Percentiles rank a stretch among this genome's conserved stretches.
Conservation (phyloP, 805 yeast species). For the Candida ipomoeae region DNA sequence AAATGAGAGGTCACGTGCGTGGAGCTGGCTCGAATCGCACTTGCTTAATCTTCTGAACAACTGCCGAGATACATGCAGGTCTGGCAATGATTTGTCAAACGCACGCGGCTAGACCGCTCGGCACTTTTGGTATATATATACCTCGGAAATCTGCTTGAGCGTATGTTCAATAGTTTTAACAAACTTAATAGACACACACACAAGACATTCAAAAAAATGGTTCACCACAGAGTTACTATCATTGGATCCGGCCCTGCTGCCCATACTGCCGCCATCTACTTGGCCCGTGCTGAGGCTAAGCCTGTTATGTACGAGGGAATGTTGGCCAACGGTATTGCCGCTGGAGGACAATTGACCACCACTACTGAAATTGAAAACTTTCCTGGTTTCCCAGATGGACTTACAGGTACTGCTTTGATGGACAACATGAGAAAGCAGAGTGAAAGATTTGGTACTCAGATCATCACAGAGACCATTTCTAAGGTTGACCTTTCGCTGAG, state of each 20-base stretch:
- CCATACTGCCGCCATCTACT: constrained; percentile 96
- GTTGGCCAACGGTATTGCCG: constrained; percentile 96
- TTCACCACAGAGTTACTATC: constrained; percentile 78
- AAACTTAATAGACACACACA: not conserved
- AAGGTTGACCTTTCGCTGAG: constrained; percentile 82
- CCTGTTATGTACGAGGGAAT: constrained; percentile 94
- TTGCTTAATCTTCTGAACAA: not conserved
- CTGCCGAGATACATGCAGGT: constrained; percentile 6
- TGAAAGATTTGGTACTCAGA: constrained; percentile 82
- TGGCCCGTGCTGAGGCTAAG: constrained; percentile 93
- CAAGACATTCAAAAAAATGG: constrained; percentile 47
- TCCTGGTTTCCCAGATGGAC: constrained; percentile 97
- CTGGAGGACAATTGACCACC: constrained; percentile 98
- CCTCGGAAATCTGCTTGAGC: not conserved
- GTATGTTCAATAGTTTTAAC: not conserved
- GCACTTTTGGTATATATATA: constrained; percentile 6
- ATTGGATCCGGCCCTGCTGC: constrained; percentile 99
- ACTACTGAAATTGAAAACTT: constrained; percentile 98
- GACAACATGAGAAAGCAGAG: constrained; percentile 92
- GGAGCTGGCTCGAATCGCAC: not conserved
- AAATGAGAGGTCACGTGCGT: not conserved
- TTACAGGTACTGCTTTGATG: constrained; percentile 85
- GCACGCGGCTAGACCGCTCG: constrained; percentile 11
- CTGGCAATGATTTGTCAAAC: constrained; percentile 7
- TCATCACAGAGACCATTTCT: constrained; percentile 91